Conservation (phyloP, 805 yeast species). For the Wickerhamomyces rabaulensis region DNA sequence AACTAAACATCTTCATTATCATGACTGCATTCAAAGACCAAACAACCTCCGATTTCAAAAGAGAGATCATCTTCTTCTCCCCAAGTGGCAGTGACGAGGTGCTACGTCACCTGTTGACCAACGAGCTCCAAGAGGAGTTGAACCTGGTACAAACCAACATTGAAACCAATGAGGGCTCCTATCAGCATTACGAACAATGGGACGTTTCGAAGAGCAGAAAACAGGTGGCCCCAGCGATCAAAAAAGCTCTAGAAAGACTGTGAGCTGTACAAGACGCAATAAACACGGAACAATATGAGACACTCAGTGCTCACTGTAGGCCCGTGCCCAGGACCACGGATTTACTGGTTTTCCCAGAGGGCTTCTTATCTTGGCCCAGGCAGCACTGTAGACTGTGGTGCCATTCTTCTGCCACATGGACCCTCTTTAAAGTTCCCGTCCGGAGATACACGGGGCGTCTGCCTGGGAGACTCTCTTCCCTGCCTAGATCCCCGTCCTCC, state of each 20-base stretch:
- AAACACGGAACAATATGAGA: too few relatives aligned
- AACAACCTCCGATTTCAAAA: conserved; percentile 25
- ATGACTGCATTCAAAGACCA: conserved; percentile 39
- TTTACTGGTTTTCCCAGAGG: too few relatives aligned
- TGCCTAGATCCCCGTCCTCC: too few relatives aligned
- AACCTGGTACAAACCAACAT: not conserved
- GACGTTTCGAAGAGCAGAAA: conserved; percentile 2
- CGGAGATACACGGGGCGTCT: too few relatives aligned
- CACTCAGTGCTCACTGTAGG: too few relatives aligned
- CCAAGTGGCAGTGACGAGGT: not conserved
- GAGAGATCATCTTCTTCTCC: conserved; percentile 35
- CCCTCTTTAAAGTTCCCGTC: too few relatives aligned
- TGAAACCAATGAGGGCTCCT: not conserved
- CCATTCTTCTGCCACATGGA: too few relatives aligned
- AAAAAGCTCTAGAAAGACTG: not conserved
- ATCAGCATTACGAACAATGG: not conserved
- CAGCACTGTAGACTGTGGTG: too few relatives aligned
- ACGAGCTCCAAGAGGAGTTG: not conserved
- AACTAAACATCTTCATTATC: conserved; percentile 29
- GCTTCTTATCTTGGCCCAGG: too few relatives aligned
- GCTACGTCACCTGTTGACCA: not conserved
- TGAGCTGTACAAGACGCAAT: too few relatives aligned
- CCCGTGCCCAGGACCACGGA: too few relatives aligned
- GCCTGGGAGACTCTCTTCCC: too few relatives aligned
- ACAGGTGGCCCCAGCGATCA: conserved; percentile 7